Evolutionary conservation across 768 basidiomycete genomes (phyloP).

Genomic region (Pleurotus tuoliensis): DNA sequence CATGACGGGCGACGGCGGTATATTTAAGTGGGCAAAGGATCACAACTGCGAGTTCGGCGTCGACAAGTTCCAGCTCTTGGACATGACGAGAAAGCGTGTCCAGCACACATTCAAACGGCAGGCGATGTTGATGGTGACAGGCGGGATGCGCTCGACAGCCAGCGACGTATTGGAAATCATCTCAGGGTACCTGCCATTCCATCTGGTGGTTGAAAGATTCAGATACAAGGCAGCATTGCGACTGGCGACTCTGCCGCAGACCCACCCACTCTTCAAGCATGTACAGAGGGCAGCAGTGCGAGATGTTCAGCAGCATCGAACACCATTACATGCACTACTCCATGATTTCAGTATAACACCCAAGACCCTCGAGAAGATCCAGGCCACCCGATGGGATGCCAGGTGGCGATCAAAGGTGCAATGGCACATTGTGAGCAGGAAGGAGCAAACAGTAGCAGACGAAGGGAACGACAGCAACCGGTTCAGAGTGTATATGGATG

Average conservation of each 20-base stretch:
- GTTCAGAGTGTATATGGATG: constrained; percentile 9
- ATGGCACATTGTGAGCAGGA: neutral
- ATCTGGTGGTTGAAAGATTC: constrained; percentile 14
- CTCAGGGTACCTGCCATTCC: constrained; percentile 16
- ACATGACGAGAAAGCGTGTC: too few species aligned
- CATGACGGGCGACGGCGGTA: too few species aligned
- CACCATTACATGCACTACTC: constrained; percentile 12
- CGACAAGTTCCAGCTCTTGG: too few species aligned
- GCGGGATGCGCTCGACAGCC: constrained; percentile 12
- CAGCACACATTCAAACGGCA: too few species aligned
- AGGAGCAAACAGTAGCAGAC: neutral
- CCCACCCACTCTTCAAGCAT: constrained; percentile 17
- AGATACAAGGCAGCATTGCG: constrained; percentile 15
- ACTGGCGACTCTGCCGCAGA: constrained; percentile 16
- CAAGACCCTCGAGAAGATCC: constrained; percentile 7
- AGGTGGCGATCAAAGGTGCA: neutral
- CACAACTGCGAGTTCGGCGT: too few species aligned
- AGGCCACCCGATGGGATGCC: neutral
- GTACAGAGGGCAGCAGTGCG: neutral
- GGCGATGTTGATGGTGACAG: too few species aligned
- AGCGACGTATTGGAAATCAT: constrained; percentile 18
- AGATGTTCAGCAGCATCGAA: constrained; percentile 7
- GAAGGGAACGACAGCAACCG: neutral
- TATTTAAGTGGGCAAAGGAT: too few species aligned
- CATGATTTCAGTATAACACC: constrained; percentile 5